Conservation (phyloP, 2,329 filamentous ascomycete species). For the Diaporthe ilicicola region DNA sequence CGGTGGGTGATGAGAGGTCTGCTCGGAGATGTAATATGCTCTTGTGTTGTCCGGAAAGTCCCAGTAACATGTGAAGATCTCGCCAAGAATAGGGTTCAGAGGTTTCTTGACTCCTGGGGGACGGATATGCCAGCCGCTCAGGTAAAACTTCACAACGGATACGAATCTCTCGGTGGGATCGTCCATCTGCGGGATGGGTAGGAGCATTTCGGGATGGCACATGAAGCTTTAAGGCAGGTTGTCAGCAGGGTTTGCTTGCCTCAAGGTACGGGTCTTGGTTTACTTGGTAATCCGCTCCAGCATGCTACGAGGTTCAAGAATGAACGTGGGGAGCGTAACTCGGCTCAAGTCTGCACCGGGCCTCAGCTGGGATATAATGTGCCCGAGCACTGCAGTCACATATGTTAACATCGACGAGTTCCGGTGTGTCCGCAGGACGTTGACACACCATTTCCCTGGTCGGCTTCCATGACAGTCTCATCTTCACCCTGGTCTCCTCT, state of each 20-base stretch:
- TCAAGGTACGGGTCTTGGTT: constrained; percentile 42
- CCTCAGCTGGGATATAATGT: constrained; percentile 96
- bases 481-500: constrained; percentile 65
- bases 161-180: constrained; percentile 91
- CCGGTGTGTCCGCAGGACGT: constrained; percentile 8
- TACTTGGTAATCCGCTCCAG: constrained; percentile 98
- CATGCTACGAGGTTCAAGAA: constrained; percentile 97
- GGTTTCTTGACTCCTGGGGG: constrained; percentile 98
- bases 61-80: constrained; percentile 96
- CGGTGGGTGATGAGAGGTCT: constrained; percentile 97
- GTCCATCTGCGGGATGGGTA: constrained; percentile 86
- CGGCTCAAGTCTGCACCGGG: constrained; percentile 94
- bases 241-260: constrained; percentile 2
- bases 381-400: constrained; percentile 76
- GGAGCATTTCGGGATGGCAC: constrained; percentile 96
- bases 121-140: constrained; percentile 98
- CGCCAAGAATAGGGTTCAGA: constrained; percentile 93
- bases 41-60: constrained; percentile 84
- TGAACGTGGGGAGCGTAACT: constrained; percentile 95
- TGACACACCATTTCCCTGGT: constrained; percentile 88
- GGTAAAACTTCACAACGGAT: constrained; percentile 96
- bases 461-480: constrained; percentile 84
- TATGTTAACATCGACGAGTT: constrained; percentile 8
- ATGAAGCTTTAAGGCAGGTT: constrained; percentile 77
- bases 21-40: constrained; percentile 96